These are phyloP conservation scores for Plasmodium gonderi DNA, from an alignment of 169 alveolate genomes.

Conservation along the genomic window DNA sequence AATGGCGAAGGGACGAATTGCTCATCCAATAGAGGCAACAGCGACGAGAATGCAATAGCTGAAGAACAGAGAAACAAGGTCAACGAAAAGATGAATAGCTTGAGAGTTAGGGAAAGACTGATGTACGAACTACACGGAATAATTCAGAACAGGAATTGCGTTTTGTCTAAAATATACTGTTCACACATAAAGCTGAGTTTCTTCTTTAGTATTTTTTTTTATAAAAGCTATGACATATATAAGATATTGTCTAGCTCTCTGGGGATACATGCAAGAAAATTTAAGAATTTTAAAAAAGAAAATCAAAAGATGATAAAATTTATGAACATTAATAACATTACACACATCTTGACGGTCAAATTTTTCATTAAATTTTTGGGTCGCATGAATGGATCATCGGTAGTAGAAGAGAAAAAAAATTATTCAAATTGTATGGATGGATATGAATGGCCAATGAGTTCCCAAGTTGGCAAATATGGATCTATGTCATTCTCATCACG, in stretches of 20 bases:
- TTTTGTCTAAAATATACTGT: conserved; percentile 58
- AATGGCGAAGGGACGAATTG: too few relatives aligned
- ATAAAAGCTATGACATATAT: conserved; percentile 23
- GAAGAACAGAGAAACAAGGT: not conserved
- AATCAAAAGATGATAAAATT: conserved; percentile 39
- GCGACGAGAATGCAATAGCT: not conserved
- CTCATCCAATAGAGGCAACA: too few relatives aligned
- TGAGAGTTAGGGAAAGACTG: not conserved
- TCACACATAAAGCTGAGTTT: conserved; percentile 61
- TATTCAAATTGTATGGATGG: not conserved
- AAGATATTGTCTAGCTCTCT: conserved; percentile 36
- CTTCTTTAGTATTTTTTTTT: conserved; percentile 42
- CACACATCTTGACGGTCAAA: conserved; percentile 36
- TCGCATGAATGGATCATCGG: not conserved
- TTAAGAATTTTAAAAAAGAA: conserved; percentile 50
- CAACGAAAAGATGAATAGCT: too few relatives aligned
- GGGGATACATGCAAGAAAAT: conserved; percentile 10
- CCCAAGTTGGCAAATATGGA: too few relatives aligned
- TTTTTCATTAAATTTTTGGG: conserved; percentile 5
- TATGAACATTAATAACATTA: conserved; percentile 58
- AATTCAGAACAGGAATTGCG: conserved; percentile 17
- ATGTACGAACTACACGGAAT: conserved; percentile 31
- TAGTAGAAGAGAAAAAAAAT: not conserved
- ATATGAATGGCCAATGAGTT: too few relatives aligned
- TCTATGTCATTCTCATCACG: too few relatives aligned